phyloP scores from a whole-genome alignment of 768 basidiomycete species.

The Boletales sp. region DNA sequence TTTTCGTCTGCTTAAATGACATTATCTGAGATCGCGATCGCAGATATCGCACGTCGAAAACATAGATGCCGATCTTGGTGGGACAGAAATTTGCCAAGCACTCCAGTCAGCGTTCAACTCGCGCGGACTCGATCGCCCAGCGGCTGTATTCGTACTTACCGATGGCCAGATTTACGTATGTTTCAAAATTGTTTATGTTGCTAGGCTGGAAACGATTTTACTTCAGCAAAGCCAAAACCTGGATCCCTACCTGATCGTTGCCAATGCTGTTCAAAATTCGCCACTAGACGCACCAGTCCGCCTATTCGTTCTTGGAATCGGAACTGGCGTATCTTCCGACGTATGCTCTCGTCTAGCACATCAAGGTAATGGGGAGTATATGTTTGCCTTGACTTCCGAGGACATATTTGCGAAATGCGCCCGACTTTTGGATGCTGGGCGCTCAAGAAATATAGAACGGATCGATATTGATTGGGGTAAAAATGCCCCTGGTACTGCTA shows the following conservation, averaged over 20 bases:
- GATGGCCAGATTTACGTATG: slow-evolving; percentile 45
- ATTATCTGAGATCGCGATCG: slow-evolving; percentile 5
- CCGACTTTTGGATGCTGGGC: slow-evolving; percentile 48
- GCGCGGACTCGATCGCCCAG: slow-evolving; percentile 36
- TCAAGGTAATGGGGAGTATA: slow-evolving; percentile 47
- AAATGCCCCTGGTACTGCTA: not conserved
- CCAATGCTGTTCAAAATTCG: slow-evolving; percentile 32
- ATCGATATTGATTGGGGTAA: slow-evolving; percentile 49
- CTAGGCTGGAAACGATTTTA: not conserved
- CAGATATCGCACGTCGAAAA: slow-evolving; percentile 38
- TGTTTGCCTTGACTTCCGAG: slow-evolving; percentile 45
- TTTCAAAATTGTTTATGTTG: not conserved
- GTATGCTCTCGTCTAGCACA: slow-evolving; percentile 53
- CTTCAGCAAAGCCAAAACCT: slow-evolving; percentile 15
- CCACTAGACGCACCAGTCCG: slow-evolving; percentile 35
- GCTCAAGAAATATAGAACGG: slow-evolving; percentile 42
- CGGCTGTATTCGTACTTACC: slow-evolving; percentile 54
- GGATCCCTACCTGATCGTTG: slow-evolving; percentile 15
- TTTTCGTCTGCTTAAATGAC: not conserved
- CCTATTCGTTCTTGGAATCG: slow-evolving; percentile 59
- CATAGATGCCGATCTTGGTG: slow-evolving; percentile 45
- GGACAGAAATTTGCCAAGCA: slow-evolving; percentile 48
- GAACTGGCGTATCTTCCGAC: slow-evolving; percentile 44
- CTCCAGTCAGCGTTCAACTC: slow-evolving; percentile 36
- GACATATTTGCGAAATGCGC: slow-evolving; percentile 48